Conservation (phyloP, 2,329 filamentous ascomycete species). For the Geoglossum cookeanum region DNA sequence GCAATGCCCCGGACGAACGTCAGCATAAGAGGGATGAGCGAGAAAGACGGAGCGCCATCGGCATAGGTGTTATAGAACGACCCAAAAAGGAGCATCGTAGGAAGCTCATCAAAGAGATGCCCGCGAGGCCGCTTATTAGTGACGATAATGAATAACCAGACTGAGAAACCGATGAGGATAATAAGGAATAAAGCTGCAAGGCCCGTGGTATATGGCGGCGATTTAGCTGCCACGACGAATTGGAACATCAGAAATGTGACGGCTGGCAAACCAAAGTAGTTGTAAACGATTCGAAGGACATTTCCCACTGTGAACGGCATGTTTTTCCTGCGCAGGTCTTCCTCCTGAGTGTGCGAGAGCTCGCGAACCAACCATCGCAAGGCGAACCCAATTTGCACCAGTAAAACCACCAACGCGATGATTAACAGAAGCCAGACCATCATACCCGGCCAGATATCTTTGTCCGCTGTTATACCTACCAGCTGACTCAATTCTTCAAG, state of each 20-base stretch:
- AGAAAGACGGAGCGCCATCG: constrained; percentile 79
- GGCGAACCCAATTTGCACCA: constrained; percentile 61
- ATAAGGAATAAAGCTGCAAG: constrained; percentile 59
- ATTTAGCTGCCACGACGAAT: constrained; percentile 52
- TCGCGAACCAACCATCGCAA: constrained; percentile 57
- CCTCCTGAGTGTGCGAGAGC: constrained; percentile 52
- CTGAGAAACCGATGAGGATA: constrained; percentile 50
- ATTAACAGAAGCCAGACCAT: constrained; percentile 77
- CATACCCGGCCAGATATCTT: constrained; percentile 88
- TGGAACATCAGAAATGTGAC: constrained; percentile 82
- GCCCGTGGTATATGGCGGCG: constrained; percentile 51
- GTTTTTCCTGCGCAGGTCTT: constrained; percentile 82
- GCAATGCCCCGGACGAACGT: constrained; percentile 75
- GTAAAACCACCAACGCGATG: constrained; percentile 42
- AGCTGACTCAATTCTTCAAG: constrained; percentile 63
- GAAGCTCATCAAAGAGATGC: constrained; percentile 80
- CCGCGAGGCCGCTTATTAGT: constrained; percentile 63
- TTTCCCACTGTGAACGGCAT: constrained; percentile 69
- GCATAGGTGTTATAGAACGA: constrained; percentile 96
- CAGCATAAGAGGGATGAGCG: constrained; percentile 66
- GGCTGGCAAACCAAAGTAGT: constrained; percentile 77
- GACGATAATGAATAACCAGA: constrained; percentile 67
- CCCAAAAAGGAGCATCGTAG: constrained; percentile 75
- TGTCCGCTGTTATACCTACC: constrained; percentile 54
- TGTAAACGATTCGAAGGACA: constrained; percentile 70